Conservation (phyloP, 495 filamentous ascomycete species). For the Trichoderma erinaceum region DNA sequence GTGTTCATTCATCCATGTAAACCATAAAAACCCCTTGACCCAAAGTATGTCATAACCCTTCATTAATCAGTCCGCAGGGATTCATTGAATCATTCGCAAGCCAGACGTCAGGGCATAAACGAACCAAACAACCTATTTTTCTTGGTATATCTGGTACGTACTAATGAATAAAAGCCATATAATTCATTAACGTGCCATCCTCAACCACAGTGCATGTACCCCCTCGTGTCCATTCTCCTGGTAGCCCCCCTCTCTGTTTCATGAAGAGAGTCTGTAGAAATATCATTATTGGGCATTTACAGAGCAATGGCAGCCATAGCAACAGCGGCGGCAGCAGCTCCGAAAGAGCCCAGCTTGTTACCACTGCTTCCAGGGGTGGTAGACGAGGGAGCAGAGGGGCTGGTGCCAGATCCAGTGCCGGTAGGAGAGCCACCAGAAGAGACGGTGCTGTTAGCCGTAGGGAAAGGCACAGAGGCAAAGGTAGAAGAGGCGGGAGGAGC, state of each 20-base stretch:
- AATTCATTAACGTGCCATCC: neutral
- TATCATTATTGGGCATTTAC: neutral
- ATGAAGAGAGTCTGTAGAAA: neutral
- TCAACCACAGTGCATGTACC: neutral
- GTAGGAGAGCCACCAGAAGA: neutral
- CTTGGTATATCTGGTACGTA: neutral
- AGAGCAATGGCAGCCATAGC: constrained; percentile 9
- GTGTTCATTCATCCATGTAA: constrained; percentile 4
- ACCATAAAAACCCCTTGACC: neutral
- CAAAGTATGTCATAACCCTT: neutral
- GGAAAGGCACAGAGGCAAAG: neutral
- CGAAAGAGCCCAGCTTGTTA: constrained; percentile 14
- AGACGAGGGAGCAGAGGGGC: neutral
- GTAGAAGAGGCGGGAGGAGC: neutral
- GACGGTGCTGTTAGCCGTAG: neutral
- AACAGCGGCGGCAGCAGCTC: constrained; percentile 12
- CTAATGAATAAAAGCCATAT: neutral
- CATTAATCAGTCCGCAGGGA: neutral
- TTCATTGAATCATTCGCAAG: neutral
- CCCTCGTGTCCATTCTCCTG: neutral
- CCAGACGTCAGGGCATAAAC: neutral
- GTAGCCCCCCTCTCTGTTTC: neutral
- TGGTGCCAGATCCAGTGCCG: neutral
- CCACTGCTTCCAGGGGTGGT: neutral
- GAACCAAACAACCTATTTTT: neutral